These are phyloP conservation scores for Corchorus capsularis DNA, from an alignment of 345 rosid genomes.

Conservation along the genomic window DNA sequence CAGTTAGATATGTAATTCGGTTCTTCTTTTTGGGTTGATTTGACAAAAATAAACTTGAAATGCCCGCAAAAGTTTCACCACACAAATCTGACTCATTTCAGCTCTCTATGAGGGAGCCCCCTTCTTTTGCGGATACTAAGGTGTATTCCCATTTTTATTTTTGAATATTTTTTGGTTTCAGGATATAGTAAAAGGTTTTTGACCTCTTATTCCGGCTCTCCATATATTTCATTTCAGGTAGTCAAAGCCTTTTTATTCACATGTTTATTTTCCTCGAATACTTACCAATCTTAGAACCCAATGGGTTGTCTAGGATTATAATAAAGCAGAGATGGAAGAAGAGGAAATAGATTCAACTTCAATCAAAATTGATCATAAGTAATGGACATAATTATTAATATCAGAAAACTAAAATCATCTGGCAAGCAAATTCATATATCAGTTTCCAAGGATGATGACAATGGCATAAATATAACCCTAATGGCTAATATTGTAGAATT, in stretches of 20 bases:
- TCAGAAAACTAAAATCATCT: not conserved
- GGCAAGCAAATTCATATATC: not conserved
- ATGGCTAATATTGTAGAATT: too few species aligned
- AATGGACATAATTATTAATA: not conserved
- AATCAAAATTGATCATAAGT: not conserved
- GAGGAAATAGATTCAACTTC: too few species aligned
- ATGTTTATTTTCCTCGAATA: not conserved
- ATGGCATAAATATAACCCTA: not conserved
- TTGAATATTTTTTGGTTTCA: too few species aligned
- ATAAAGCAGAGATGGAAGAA: too few species aligned
- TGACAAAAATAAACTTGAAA: not conserved
- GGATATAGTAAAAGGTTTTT: not conserved
- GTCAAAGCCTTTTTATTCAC: not conserved
- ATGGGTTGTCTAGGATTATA: too few species aligned
- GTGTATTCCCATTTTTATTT: not conserved
- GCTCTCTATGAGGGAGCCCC: conserved; percentile 5
- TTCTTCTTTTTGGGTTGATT: conserved; percentile 16
- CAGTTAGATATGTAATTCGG: conserved; percentile 9
- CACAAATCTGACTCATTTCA: not conserved
- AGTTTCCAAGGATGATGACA: not conserved
- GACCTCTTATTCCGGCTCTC: not conserved
- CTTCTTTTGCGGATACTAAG: conserved; percentile 23
- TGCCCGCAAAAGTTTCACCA: conserved; percentile 8
- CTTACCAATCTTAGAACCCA: not conserved
- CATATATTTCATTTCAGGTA: not conserved